Base-by-base conservation (phyloP, 192 early-diverging fungal species). In the Funneliformis geosporum region DNA sequence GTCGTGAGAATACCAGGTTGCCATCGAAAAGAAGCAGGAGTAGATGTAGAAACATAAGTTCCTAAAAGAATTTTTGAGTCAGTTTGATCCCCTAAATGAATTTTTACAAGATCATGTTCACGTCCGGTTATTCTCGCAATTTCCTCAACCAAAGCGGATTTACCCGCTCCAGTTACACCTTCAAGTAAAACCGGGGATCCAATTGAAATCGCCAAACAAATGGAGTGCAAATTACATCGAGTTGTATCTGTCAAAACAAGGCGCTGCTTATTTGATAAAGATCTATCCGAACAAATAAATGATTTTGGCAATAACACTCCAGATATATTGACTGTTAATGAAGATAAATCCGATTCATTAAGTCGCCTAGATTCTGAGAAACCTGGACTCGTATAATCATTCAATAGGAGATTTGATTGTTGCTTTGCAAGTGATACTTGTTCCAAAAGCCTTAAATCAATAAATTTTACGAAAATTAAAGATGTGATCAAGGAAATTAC, bases 1-100 rank as follows among this genome's bases (percentile, higher is more conserved):
- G 91, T 93, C 1, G 97, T 95, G 33, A 99, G 88, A 8, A 99
- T 89, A 61, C 98, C 98, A 8, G 94, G 90, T 75, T 95, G 96
- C 96, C 96, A 99, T 46, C 91, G 89, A 83, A 99, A 99, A n/a
- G 90, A 87, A 79, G 96, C 97, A 6, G 98, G 97, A 14, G 90
- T 91, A 21, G 94, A 90, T 55, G 96, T 95, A 23, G 95, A 93
- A 9, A 98, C 92, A 83, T 99, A 98, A 66, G 94, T 99, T 73
- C 98, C 98, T 27, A 99, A 83, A 25, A 99, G 86, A 21, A 95
- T 91, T 86, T 98, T 99, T 61, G 94, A 91, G 80, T 98, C 97
- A 21, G 97, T 96, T 80, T 96, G 96, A 89, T 97, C 96, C 71
- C 96, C 96, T 75, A 99, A 85, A 83, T 98, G 98, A 62, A 99